These are phyloP conservation scores for Paracoccidioides lutzii DNA, from an alignment of 2,329 filamentous ascomycete genomes.

Conservation along the genomic window DNA sequence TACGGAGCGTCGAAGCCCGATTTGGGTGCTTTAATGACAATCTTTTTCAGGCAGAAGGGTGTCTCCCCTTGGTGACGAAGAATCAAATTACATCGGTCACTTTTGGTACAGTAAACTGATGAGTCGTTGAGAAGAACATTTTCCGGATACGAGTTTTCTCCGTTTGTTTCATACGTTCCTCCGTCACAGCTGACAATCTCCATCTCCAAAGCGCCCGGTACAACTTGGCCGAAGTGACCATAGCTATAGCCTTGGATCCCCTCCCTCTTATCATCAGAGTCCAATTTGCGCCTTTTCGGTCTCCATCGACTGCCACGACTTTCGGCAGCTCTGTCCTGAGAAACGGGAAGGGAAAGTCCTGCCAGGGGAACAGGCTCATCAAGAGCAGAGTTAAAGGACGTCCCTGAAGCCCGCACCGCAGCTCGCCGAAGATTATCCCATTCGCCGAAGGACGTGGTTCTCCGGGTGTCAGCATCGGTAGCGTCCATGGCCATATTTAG, in stretches of 20 bases:
- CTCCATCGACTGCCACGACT: conserved; percentile 32
- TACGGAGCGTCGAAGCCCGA: conserved; percentile 73
- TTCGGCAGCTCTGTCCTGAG: conserved; percentile 12
- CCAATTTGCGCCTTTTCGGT: conserved; percentile 57
- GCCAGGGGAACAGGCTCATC: conserved; percentile 10
- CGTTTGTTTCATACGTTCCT: conserved; percentile 47
- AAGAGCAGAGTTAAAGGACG: conserved; percentile 14
- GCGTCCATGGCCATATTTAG: background rate
- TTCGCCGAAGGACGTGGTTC: background rate
- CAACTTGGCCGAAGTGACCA: conserved; percentile 75
- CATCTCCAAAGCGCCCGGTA: conserved; percentile 69
- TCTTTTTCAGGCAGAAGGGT: conserved; percentile 69
- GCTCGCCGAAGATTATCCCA: conserved; percentile 9
- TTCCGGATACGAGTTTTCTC: conserved; percentile 51
- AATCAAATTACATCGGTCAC: conserved; percentile 76
- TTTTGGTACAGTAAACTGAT: conserved; percentile 81
- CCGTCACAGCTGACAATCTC: conserved; percentile 84
- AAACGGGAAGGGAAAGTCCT: conserved; percentile 3
- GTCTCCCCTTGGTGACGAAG: conserved; percentile 68
- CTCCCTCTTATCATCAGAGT: conserved; percentile 44
- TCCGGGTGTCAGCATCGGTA: background rate
- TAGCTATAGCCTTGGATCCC: conserved; percentile 54
- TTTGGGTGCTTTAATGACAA: conserved; percentile 73
- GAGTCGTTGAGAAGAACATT: conserved; percentile 74
- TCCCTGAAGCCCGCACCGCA: conserved; percentile 11